Base-by-base conservation (phyloP, 352 stramenopile genomes). In the Phytophthora colocasiae region DNA sequence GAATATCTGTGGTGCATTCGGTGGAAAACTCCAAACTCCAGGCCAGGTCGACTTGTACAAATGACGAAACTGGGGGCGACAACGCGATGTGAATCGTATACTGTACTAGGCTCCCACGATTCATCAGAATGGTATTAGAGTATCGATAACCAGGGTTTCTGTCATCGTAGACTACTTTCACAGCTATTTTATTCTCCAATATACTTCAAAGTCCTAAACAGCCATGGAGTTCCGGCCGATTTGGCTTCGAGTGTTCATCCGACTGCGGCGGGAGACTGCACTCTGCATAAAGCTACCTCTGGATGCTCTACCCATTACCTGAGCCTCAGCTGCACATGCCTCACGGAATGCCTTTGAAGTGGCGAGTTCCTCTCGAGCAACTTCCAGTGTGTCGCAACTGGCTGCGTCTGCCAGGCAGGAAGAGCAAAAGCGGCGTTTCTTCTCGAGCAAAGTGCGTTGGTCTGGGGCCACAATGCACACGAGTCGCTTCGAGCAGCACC, bases 371-470 rank as follows among this genome's bases (percentile, higher is more conserved):
- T 81, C 73, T 43, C 61, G 58, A 2, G 69, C 73, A 6, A 81
- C 63, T 53, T 63, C 66, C 5, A 76, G 34, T 32, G 73, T 66
- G 24, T 81, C 69, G n/a, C 44, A 71, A 27, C 76, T 66, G 40
- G 64, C 61, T 32, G 66, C 69, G 31, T 81, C 66, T 39, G 46
- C 17, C 19, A 81, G 53, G 38, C 73, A 81, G 15, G 39, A 64
- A 3, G 58, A 69, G 66, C 73, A 81, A 32, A 81, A 78, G 12
- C 50, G 54, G 22, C 69, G 53, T 32, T 77, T 77, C 36, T 69
- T 66, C 27, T 68, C 69, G 11, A 77, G 41, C 11, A 81, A 56
- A 36, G 64, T 72, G 19, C 58, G 59, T n/a, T 72, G 57, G 38
- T 77, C 69, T 24, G 53, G 47, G 40, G 62, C 57, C 39, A 77